Percentiles rank a stretch among this genome's conserved stretches.
Evolutionary conservation across 768 basidiomycete species (phyloP).

Genomic region (Lentinula lateritia): DNA sequence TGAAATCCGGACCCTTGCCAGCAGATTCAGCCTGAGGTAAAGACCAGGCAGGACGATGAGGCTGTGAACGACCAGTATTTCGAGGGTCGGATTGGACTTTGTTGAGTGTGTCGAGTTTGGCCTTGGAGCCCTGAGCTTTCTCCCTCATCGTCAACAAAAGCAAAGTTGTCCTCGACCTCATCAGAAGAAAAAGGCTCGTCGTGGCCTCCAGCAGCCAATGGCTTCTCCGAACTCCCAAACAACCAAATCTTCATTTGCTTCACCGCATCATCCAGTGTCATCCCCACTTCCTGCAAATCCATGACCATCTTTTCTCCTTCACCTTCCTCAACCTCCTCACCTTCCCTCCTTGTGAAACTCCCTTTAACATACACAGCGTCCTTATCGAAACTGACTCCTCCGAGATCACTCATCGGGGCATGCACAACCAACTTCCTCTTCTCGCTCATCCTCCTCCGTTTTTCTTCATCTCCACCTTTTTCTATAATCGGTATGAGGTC

Average conservation of each 20-base stretch:
- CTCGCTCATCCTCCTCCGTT: slow-evolving; percentile 87
- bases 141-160: slow-evolving; percentile 23
- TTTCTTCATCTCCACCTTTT: slow-evolving; percentile 88
- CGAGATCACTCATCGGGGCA: slow-evolving; percentile 98
- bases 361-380: slow-evolving; percentile 98
- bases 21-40: slow-evolving; percentile 22
- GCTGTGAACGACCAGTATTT: slow-evolving; percentile 48
- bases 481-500: slow-evolving; percentile 98
- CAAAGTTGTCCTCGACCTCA: slow-evolving; percentile 19
- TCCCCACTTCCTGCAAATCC: slow-evolving; percentile 81
- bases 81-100: slow-evolving; percentile 16
- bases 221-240: slow-evolving; percentile 74
- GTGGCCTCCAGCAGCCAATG: slow-evolving; percentile 38
- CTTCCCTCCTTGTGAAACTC: slow-evolving; percentile 68
- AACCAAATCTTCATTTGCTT: slow-evolving; percentile 77
- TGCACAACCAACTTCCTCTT: slow-evolving; percentile 90
- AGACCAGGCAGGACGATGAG: slow-evolving; percentile 38
- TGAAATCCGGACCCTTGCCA: slow-evolving; percentile 47
- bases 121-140: slow-evolving; percentile 17
- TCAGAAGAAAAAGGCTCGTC: slow-evolving; percentile 16
- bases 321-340: slow-evolving; percentile 39
- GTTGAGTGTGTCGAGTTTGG: slow-evolving; percentile 24
- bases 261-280: slow-evolving; percentile 82
- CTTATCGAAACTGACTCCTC: slow-evolving; percentile 95
- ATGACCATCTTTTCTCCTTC: slow-evolving; percentile 99